Percentiles rank a stretch among this genome's conserved stretches.
These are phyloP conservation scores for Hygrocybe punicea DNA, from an alignment of 768 basidiomycete genomes.

Conservation along the genomic window DNA sequence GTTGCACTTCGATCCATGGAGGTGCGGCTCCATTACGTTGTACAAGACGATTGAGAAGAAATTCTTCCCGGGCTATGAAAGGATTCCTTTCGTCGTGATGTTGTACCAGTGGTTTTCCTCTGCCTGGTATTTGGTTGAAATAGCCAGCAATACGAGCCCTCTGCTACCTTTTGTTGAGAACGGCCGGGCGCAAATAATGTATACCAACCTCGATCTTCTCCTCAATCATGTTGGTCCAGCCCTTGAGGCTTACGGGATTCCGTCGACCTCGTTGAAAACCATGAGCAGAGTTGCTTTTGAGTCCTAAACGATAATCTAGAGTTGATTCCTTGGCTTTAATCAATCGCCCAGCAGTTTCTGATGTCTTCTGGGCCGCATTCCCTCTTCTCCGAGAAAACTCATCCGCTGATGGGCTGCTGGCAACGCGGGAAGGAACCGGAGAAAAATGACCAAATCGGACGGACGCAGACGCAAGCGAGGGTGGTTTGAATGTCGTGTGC, in stretches of 20 bases:
- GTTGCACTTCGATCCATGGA: constrained; percentile 83
- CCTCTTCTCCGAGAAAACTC: constrained; percentile 45
- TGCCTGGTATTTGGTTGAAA: constrained; percentile 70
- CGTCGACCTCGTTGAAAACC: constrained; percentile 33
- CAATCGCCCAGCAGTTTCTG: constrained; percentile 53
- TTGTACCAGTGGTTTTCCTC: constrained; percentile 42
- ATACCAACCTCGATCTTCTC: constrained; percentile 70
- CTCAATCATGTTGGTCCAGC: constrained; percentile 73
- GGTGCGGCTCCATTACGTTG: constrained; percentile 79
- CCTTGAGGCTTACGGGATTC: constrained; percentile 65
- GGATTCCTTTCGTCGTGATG: constrained; percentile 46
- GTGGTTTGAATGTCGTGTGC: constrained; percentile 64
- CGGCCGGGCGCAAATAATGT: background rate
- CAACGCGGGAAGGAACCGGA: constrained; percentile 16
- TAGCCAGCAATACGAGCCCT: constrained; percentile 63
- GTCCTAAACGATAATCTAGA: constrained; percentile 71
- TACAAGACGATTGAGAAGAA: constrained; percentile 82
- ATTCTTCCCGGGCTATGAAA: constrained; percentile 72
- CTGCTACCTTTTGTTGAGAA: constrained; percentile 31
- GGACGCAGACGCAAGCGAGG: constrained; percentile 50
- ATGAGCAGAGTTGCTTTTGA: constrained; percentile 30
- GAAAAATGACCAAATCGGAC: constrained; percentile 50
- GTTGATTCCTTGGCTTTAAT: constrained; percentile 66
- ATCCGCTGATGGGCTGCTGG: constrained; percentile 20
- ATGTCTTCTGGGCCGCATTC: constrained; percentile 47